Conservation (phyloP, 192 early-diverging fungal species). For the Rhizophagus prolifer region DNA sequence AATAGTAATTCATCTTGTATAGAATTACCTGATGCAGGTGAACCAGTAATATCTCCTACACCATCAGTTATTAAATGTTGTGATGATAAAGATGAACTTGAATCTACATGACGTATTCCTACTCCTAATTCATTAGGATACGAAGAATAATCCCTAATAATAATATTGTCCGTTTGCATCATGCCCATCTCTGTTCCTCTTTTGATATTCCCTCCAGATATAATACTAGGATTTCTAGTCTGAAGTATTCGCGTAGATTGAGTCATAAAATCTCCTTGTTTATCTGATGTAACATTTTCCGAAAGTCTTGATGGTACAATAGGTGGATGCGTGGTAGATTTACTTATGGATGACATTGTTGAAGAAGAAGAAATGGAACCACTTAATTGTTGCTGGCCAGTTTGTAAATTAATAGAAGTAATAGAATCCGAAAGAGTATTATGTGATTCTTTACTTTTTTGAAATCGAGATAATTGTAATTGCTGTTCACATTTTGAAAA, state of each 20-base stretch:
- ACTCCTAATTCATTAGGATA: too few species aligned
- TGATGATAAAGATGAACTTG: too few species aligned
- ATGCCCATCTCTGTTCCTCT: too few species aligned
- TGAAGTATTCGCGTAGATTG: background rate
- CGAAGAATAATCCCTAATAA: too few species aligned
- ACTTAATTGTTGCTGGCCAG: background rate
- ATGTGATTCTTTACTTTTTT: slow-evolving; percentile 24
- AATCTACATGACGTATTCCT: too few species aligned
- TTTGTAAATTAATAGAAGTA: background rate
- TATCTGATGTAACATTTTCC: background rate
- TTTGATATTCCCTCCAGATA: too few species aligned
- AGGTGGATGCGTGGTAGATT: background rate
- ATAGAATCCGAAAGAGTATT: slow-evolving; percentile 18
- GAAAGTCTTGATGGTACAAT: background rate
- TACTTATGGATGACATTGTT: background rate
- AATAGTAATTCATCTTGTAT: background rate
- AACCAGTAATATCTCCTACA: background rate
- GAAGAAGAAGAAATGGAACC: background rate
- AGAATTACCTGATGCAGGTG: slow-evolving; percentile 1
- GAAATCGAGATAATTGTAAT: slow-evolving; percentile 21
- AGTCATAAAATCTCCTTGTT: background rate
- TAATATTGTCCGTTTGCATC: too few species aligned
- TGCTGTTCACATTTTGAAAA: background rate
- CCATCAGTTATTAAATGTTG: background rate
- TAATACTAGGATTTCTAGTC: background rate